Base-by-base conservation (phyloP, 1,284 basidiomycete genomes). In the Veloboletus limbatus region DNA sequence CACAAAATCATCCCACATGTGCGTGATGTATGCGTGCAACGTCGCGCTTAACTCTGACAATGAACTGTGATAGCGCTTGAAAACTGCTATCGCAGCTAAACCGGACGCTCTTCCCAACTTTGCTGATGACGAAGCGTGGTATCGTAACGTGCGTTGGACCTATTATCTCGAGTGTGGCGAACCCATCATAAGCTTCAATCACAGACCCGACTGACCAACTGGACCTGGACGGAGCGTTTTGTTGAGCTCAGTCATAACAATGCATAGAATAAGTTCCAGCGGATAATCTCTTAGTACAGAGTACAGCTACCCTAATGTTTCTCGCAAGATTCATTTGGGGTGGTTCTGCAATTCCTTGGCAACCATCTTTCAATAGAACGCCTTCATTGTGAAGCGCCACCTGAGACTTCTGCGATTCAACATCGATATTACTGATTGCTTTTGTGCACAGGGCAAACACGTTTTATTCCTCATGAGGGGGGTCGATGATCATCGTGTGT, bases 1-100 rank as follows among this genome's bases (percentile, higher is more conserved):
- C 57, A 62, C 45, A 56, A 39, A 34, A 60, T 61, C 26, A 25
- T 62, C 7, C 57, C 61, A 30, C 59, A 63, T 13, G 63, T 61
- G 20, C 25, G 59, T 58, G 13, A 30, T 37, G 25, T 33, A 34
- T 40, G 18, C 17, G 18, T 28, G 16, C 4, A 39, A 28, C 11
- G 6, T 11, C 8, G 20, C 10, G 21, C 24, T 31, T 16, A n/a
- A n/a, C 11, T 32, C 20, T 43, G 25, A 48, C 17, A 8, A 9
- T 20, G 33, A 34, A 42, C 32, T 1, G 8, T 36, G 16, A 47
- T 36, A 60, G 59, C 63, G 59, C 14, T 20, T 62, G 36, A 40
- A 35, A 32, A 50, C 54, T 16, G 43, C 48, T 14, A 7, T 66
- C 11, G 30, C 32, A 36, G 61, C 46, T n/a, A 47, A 47, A 33